phyloP scores from a whole-genome alignment of 306 rosid genomes.

The Astragalus membranaceus region DNA sequence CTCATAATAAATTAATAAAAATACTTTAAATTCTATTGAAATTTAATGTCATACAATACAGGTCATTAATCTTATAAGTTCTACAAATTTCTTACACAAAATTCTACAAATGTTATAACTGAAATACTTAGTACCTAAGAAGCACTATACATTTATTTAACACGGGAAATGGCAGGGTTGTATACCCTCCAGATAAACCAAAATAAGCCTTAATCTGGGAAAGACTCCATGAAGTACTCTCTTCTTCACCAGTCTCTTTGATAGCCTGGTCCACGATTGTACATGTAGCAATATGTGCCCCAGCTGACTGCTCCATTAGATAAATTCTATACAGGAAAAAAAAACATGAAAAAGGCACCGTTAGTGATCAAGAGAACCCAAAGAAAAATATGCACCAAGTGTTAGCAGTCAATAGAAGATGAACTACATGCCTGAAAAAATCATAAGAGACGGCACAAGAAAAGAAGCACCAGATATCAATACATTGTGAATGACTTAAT shows the following conservation, averaged over 20 bases:
- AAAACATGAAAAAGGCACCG: constrained; percentile 7
- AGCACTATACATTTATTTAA: not conserved
- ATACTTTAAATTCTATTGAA: too few species aligned
- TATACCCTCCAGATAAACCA: constrained; percentile 96
- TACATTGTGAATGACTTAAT: not conserved
- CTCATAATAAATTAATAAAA: too few species aligned
- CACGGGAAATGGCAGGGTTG: not conserved
- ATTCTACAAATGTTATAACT: too few species aligned
- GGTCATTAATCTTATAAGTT: too few species aligned
- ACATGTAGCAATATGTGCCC: too few species aligned
- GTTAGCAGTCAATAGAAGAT: too few species aligned
- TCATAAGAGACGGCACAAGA: too few species aligned
- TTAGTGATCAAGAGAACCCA: too few species aligned
- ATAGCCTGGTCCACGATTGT: constrained; percentile 96
- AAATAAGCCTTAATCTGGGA: constrained; percentile 81
- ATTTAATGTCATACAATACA: too few species aligned
- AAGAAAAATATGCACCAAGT: not conserved
- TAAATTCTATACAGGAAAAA: constrained; percentile 51
- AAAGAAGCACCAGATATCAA: not conserved
- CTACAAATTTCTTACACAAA: too few species aligned
- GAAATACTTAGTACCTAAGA: too few species aligned
- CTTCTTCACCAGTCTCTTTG: constrained; percentile 88
- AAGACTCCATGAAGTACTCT: constrained; percentile 68
- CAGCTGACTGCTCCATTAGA: constrained; percentile 95
- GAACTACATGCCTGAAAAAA: too few species aligned